phyloP scores from a whole-genome alignment of 176 grass and related monocot genomes.

The Lolium multiflorum region DNA sequence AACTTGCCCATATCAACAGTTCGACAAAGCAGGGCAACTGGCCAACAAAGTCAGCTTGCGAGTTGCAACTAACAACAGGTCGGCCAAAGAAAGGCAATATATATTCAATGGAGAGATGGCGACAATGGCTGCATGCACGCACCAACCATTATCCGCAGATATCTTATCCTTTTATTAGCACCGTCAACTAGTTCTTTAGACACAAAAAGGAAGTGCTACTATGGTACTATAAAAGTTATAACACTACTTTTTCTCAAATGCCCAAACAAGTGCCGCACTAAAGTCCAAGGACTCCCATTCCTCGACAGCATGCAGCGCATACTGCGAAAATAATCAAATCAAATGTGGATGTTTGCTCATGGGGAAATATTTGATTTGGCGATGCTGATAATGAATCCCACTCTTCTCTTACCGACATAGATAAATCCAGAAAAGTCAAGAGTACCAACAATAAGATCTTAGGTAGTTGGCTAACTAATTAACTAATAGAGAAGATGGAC shows the following conservation, averaged over 20 bases:
- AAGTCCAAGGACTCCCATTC: conserved; percentile 12
- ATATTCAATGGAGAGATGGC: conserved; percentile 10
- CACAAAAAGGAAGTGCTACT: background rate
- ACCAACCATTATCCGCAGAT: conserved; percentile 1
- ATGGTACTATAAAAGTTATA: background rate
- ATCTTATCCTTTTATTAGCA: conserved; percentile 25
- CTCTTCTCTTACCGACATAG: conserved; percentile 1
- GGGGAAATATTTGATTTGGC: conserved; percentile 24
- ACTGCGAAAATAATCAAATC: background rate
- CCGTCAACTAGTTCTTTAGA: conserved; percentile 14
- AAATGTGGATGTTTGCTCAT: conserved; percentile 14
- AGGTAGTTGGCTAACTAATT: conserved; percentile 35
- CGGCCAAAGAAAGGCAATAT: conserved; percentile 1
- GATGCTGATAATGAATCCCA: conserved; percentile 16
- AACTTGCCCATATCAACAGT: background rate
- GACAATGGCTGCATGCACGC: background rate
- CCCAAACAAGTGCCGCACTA: conserved; percentile 37
- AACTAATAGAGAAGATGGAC: conserved; percentile 21
- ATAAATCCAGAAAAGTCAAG: conserved; percentile 38
- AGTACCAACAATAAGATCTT: background rate
- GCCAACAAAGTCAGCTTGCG: conserved; percentile 17
- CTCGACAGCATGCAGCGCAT: conserved; percentile 7
- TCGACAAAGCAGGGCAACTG: background rate
- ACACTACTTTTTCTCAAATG: conserved; percentile 25
- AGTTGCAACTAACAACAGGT: background rate